These are phyloP conservation scores for Amniculicola lignicola DNA, from an alignment of 495 filamentous ascomycete species.

Conservation along the genomic window DNA sequence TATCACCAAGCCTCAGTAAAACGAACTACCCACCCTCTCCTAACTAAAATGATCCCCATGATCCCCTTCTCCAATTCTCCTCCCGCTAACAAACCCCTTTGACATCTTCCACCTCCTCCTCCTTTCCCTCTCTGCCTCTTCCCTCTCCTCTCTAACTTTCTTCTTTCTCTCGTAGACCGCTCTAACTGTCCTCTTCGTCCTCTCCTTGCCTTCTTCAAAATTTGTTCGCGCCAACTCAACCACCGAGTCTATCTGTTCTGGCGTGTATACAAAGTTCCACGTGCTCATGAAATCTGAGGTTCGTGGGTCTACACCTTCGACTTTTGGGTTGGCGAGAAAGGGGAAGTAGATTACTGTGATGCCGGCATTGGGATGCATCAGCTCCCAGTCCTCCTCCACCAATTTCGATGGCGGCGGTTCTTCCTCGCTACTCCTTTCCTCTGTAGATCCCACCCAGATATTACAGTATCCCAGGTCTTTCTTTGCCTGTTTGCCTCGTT, in stretches of 20 bases:
- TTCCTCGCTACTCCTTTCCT: slow-evolving; percentile 58
- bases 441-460: slow-evolving; percentile 84
- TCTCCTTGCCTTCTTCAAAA: slow-evolving; percentile 73
- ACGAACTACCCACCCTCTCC: too few species aligned
- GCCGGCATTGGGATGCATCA: slow-evolving; percentile 75
- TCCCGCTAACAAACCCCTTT: slow-evolving; percentile 21
- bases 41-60: slow-evolving; percentile 40
- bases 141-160: slow-evolving; percentile 58
- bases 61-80: slow-evolving; percentile 25
- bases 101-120: slow-evolving; percentile 45
- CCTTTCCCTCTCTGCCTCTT: slow-evolving; percentile 48
- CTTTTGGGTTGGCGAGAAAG: slow-evolving; percentile 74
- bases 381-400: slow-evolving; percentile 64
- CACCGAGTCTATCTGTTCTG: slow-evolving; percentile 76
- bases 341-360: slow-evolving; percentile 91
- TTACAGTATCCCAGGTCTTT: slow-evolving; percentile 75
- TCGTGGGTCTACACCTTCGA: slow-evolving; percentile 74
- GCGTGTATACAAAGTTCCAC: slow-evolving; percentile 96
- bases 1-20: too few species aligned
- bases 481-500: slow-evolving; percentile 15
- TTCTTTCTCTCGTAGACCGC: slow-evolving; percentile 94
- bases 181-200: slow-evolving; percentile 71
- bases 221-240: slow-evolving; percentile 81
- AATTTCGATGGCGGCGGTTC: slow-evolving; percentile 66
- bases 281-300: slow-evolving; percentile 82